Conservation (phyloP, 2,329 filamentous ascomycete species). For the Talaromyces sp. region DNA sequence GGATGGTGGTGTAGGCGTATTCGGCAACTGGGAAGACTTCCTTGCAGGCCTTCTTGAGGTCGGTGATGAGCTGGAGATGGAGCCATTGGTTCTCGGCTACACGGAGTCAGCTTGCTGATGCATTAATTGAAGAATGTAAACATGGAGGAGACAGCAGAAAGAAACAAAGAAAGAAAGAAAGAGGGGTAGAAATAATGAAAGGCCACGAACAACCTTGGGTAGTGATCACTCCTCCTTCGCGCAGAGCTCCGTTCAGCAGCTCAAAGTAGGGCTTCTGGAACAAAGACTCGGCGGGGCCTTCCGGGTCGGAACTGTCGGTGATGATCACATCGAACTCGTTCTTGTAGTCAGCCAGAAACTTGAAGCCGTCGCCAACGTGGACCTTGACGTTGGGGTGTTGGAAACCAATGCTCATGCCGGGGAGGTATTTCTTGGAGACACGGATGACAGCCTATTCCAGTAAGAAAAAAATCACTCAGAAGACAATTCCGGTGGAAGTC, state of each 20-base stretch:
- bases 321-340: constrained; percentile 99
- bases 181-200: constrained; percentile 43
- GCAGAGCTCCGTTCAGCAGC: constrained; percentile 81
- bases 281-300: constrained; percentile 89
- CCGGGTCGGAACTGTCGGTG: constrained; percentile 95
- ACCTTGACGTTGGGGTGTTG: constrained; percentile 89
- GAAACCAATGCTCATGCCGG: constrained; percentile 88
- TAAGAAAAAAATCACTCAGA: background rate
- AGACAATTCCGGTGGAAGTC: constrained; percentile 1
- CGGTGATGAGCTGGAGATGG: constrained; percentile 85
- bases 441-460: constrained; percentile 75
- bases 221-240: constrained; percentile 95
- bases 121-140: background rate
- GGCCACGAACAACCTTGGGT: constrained; percentile 99
- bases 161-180: constrained; percentile 14
- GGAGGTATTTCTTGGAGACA: constrained; percentile 96
- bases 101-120: background rate
- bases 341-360: constrained; percentile 95
- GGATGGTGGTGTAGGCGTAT: constrained; percentile 97
- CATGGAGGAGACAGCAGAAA: background rate
- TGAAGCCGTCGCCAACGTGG: constrained; percentile 95
- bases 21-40: constrained; percentile 96
- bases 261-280: constrained; percentile 99
- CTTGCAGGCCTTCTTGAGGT: constrained; percentile 94
- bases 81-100: constrained; percentile 99